Conservation (phyloP, 2,329 filamentous ascomycete genomes). For the Rhynchosporium secalis region DNA sequence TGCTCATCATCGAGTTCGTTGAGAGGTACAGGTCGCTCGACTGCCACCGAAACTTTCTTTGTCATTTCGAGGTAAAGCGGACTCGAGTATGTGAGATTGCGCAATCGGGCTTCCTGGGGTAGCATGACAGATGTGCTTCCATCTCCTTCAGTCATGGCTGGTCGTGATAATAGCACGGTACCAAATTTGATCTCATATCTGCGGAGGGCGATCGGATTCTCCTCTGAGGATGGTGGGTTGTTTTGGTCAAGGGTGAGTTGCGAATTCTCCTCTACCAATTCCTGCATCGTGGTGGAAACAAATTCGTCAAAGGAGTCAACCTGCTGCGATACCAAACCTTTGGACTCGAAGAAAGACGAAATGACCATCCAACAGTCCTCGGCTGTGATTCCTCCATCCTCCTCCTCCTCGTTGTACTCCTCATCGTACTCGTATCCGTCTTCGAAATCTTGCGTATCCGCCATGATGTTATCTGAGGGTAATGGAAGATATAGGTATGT, state of each 20-base stretch:
- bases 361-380: constrained; percentile 99
- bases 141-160: constrained; percentile 90
- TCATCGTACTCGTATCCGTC: constrained; percentile 64
- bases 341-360: constrained; percentile 92
- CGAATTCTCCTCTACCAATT: constrained; percentile 89
- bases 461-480: constrained; percentile 14
- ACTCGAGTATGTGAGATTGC: constrained; percentile 93
- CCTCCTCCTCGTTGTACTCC: constrained; percentile 57
- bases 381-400: constrained; percentile 76
- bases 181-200: constrained; percentile 96
- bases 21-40: constrained; percentile 68
- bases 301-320: constrained; percentile 99
- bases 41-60: constrained; percentile 79
- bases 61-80: constrained; percentile 88
- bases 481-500: background rate
- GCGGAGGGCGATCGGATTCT: constrained; percentile 79
- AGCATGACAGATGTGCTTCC: constrained; percentile 82
- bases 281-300: constrained; percentile 88
- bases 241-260: constrained; percentile 92
- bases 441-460: constrained; percentile 39
- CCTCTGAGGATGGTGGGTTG: constrained; percentile 72
- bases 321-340: constrained; percentile 95
- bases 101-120: constrained; percentile 91
- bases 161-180: constrained; percentile 82
- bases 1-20: constrained; percentile 70